Percentiles rank a stretch among this genome's conserved stretches.
Conservation (phyloP, 2,329 filamentous ascomycete genomes). For the Exophiala lecanii-corni region DNA sequence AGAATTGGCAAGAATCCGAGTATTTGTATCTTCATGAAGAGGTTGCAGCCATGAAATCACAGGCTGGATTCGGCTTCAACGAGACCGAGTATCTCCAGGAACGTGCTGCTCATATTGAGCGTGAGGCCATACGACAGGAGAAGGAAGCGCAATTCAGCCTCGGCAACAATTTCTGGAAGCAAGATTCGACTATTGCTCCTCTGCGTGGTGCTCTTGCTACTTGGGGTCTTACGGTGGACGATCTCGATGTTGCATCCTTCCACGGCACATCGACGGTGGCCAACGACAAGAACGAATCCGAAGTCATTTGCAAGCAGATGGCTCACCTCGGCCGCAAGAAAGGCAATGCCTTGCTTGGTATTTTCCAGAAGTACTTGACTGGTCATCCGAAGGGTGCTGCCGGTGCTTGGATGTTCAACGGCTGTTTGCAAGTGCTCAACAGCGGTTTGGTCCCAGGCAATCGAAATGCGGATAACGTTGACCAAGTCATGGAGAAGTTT, state of each 20-base stretch:
- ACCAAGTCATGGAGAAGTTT: slow-evolving; percentile 93
- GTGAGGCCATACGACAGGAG: slow-evolving; percentile 81
- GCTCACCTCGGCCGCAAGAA: slow-evolving; percentile 90
- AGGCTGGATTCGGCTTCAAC: slow-evolving; percentile 65
- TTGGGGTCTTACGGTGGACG: slow-evolving; percentile 96
- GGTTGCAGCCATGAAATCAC: slow-evolving; percentile 81
- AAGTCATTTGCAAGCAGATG: slow-evolving; percentile 94
- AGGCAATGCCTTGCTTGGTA: slow-evolving; percentile 91
- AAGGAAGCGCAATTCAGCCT: slow-evolving; percentile 88
- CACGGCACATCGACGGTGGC: slow-evolving; percentile 97
- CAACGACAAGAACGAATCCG: slow-evolving; percentile 99
- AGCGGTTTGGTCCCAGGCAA: slow-evolving; percentile 91
- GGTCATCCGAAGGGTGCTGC: slow-evolving; percentile 99
- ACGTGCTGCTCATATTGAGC: slow-evolving; percentile 79
- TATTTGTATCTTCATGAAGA: slow-evolving; percentile 90
- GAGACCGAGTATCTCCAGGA: slow-evolving; percentile 82
- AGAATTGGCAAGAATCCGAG: slow-evolving; percentile 94
- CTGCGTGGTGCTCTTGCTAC: slow-evolving; percentile 93
- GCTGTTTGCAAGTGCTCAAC: slow-evolving; percentile 92
- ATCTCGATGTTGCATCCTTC: slow-evolving; percentile 93
- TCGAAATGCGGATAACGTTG: slow-evolving; percentile 95
- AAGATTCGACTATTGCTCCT: slow-evolving; percentile 86
- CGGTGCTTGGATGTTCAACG: slow-evolving; percentile 99
- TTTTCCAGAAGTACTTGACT: slow-evolving; percentile 99
- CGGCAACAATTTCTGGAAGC: slow-evolving; percentile 99